Conservation (phyloP, 2,329 filamentous ascomycete species). For the Colletotrichum navitas region DNA sequence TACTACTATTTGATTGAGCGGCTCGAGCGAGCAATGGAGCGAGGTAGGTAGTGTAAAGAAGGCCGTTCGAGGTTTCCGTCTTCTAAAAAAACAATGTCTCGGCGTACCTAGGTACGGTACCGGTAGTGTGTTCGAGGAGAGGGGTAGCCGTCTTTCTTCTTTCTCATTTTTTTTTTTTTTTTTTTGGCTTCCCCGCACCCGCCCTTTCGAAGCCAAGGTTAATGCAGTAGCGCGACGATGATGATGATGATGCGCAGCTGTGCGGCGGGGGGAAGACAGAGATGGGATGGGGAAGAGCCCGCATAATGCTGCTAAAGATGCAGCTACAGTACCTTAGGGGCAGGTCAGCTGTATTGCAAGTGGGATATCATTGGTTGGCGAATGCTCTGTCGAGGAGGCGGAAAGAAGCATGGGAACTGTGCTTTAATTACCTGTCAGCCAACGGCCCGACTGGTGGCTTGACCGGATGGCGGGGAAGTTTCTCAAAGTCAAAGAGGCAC, state of each 20-base stretch:
- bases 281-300: constrained; percentile 3
- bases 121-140: not conserved
- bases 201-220: not conserved
- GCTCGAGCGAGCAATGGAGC: constrained; percentile 39
- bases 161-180: too few species aligned
- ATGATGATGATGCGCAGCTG: constrained; percentile 27
- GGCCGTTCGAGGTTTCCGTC: constrained; percentile 2
- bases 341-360: constrained; percentile 6
- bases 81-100: not conserved
- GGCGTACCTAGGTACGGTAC: not conserved
- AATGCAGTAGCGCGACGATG: constrained; percentile 10
- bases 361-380: constrained; percentile 15
- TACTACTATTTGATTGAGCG: constrained; percentile 29
- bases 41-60: constrained; percentile 22
- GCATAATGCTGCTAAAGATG: constrained; percentile 9
- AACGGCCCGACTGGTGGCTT: constrained; percentile 42
- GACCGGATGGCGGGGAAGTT: constrained; percentile 34
- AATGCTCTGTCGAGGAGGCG: constrained; percentile 17
- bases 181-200: constrained; percentile 23
- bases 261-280: constrained; percentile 1
- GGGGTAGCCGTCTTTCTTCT: not conserved
- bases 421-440: not conserved
- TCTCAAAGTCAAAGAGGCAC: constrained; percentile 7
- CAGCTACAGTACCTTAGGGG: not conserved
- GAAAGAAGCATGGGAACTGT: not conserved